phyloP scores from a whole-genome alignment of 2,329 filamentous ascomycete species.

The Pyrenophora tritici-repentis region DNA sequence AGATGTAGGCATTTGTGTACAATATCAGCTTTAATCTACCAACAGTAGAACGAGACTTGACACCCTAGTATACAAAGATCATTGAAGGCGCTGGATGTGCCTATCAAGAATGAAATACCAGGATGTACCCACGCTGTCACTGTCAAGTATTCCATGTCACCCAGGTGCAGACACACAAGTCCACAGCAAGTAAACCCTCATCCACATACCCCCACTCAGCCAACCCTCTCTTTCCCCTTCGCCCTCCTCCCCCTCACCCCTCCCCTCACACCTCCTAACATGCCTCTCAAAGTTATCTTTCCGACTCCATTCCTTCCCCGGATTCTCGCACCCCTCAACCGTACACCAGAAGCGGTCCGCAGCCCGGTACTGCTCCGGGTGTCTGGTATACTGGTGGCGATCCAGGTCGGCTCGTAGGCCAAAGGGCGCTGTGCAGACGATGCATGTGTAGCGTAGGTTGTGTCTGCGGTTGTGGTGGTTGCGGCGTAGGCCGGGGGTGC shows the following conservation, averaged over 20 bases:
- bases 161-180: too few species aligned
- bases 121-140: too few species aligned
- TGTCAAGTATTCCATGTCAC: too few species aligned
- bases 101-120: too few species aligned
- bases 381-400: slow-evolving; percentile 3
- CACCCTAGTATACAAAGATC: too few species aligned
- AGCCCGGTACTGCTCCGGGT: neutral
- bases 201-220: too few species aligned
- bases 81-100: too few species aligned
- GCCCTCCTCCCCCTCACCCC: neutral
- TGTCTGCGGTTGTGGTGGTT: slow-evolving; percentile 4
- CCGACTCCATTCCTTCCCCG: neutral
- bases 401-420: slow-evolving; percentile 6
- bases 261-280: neutral
- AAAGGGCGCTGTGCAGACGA: neutral
- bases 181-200: too few species aligned
- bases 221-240: neutral
- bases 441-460: slow-evolving; percentile 5
- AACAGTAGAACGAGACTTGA: too few species aligned
- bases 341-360: neutral
- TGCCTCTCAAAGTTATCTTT: slow-evolving; percentile 4
- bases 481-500: neutral
- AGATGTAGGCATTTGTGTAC: too few species aligned
- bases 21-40: too few species aligned
- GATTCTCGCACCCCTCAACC: neutral